Conservation (phyloP, 2,329 filamentous ascomycete genomes). For the Cladosporium sp. region DNA sequence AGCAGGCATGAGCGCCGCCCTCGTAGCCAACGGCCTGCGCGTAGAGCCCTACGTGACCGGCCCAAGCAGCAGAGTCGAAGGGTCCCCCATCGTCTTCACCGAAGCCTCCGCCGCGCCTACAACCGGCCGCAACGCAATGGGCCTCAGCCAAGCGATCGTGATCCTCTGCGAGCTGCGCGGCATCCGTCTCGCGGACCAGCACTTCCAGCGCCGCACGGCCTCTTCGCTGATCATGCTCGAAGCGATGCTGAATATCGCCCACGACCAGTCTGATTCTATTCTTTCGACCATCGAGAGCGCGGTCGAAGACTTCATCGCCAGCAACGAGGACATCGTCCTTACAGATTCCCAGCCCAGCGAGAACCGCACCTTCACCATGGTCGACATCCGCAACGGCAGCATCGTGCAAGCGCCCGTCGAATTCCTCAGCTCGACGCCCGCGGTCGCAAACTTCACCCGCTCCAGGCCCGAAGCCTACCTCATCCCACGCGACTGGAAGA, state of each 20-base stretch:
- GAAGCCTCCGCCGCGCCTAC: slow-evolving; percentile 28
- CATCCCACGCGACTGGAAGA: slow-evolving; percentile 41
- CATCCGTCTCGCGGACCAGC: slow-evolving; percentile 40
- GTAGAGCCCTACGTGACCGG: slow-evolving; percentile 42
- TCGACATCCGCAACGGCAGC: slow-evolving; percentile 37
- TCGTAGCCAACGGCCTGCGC: slow-evolving; percentile 35
- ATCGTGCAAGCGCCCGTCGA: slow-evolving; percentile 39
- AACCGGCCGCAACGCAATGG: slow-evolving; percentile 43
- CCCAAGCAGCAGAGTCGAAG: slow-evolving; percentile 22
- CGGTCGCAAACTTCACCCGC: slow-evolving; percentile 40
- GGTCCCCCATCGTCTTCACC: slow-evolving; percentile 6
- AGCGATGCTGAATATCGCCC: slow-evolving; percentile 39
- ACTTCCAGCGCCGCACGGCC: slow-evolving; percentile 38
- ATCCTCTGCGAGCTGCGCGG: slow-evolving; percentile 42
- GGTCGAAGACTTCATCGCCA: slow-evolving; percentile 33
- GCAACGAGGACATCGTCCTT: slow-evolving; percentile 36
- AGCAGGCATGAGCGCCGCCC: slow-evolving; percentile 30
- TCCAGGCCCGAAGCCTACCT: slow-evolving; percentile 40
- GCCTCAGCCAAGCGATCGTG: slow-evolving; percentile 39
- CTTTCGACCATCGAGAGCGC: slow-evolving; percentile 36
- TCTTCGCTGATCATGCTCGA: slow-evolving; percentile 40
- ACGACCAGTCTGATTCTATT: slow-evolving; percentile 34
- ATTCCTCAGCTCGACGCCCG: slow-evolving; percentile 41
- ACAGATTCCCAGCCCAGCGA: slow-evolving; percentile 30
- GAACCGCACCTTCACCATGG: slow-evolving; percentile 39